Evolutionary conservation across 257 asterid genomes (phyloP).

Genomic region (Solanum tacnaense): DNA sequence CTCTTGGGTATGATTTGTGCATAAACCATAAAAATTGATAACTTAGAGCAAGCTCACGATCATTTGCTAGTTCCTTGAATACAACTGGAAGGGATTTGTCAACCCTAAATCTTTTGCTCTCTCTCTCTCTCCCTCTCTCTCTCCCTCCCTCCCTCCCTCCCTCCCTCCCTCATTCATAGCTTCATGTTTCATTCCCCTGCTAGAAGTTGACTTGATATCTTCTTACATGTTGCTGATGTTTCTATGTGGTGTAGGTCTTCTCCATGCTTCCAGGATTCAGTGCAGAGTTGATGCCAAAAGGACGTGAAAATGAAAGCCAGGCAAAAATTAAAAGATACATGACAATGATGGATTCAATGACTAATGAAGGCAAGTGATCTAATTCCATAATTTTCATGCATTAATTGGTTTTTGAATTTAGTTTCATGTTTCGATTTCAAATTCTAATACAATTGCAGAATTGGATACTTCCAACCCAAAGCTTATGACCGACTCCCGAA

Average conservation of each 20-base stretch:
- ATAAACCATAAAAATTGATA: not conserved
- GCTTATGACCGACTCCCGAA: constrained; percentile 76
- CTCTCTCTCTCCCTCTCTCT: not conserved
- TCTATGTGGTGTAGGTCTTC: constrained; percentile 43
- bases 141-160: no score
- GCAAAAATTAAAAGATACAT: constrained; percentile 80
- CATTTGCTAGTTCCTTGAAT: not conserved
- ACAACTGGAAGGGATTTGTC: not conserved
- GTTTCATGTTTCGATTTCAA: not conserved
- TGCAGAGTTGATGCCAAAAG: constrained; percentile 91
- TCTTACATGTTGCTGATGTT: not conserved
- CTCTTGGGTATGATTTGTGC: not conserved
- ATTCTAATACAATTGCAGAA: constrained; percentile 31
- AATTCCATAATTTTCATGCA: not conserved
- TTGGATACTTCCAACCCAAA: constrained; percentile 86
- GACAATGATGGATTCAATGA: constrained; percentile 99
- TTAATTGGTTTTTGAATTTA: not conserved
- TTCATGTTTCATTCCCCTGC: not conserved
- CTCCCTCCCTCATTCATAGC: not conserved
- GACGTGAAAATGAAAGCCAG: constrained; percentile 88
- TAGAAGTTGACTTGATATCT: not conserved
- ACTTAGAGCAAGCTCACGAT: not conserved
- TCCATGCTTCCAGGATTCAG: constrained; percentile 97
- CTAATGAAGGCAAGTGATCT: constrained; percentile 62
- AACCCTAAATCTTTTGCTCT: not conserved